Conservation (phyloP, 2,329 filamentous ascomycete genomes). For the Epicoccum sorghinum region DNA sequence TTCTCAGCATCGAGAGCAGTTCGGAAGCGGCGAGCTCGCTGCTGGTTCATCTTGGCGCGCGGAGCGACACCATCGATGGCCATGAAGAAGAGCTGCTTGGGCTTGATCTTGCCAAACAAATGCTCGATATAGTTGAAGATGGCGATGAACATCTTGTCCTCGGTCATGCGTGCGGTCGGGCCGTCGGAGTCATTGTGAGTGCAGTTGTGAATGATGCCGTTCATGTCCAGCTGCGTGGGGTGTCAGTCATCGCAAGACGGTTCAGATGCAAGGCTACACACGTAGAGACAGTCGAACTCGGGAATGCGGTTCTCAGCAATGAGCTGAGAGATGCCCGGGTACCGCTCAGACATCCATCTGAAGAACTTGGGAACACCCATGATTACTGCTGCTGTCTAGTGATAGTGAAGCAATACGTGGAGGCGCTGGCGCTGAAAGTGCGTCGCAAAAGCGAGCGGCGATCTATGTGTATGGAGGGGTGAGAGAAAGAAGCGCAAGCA, state of each 20-base stretch:
- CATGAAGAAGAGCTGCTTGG: slow-evolving; percentile 99
- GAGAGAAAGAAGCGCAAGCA: slow-evolving; percentile 29
- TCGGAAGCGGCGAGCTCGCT: slow-evolving; percentile 91
- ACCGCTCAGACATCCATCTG: slow-evolving; percentile 98
- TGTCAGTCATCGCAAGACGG: slow-evolving; percentile 17
- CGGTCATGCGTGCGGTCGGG: slow-evolving; percentile 87
- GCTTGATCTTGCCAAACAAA: slow-evolving; percentile 97
- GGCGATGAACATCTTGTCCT: slow-evolving; percentile 99
- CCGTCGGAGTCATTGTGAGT: slow-evolving; percentile 97
- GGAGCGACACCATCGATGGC: slow-evolving; percentile 97
- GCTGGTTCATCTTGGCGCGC: slow-evolving; percentile 99
- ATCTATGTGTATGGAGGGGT: slow-evolving; percentile 8
- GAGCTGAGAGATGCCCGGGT: slow-evolving; percentile 96
- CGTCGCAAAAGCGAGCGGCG: slow-evolving; percentile 14
- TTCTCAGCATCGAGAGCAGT: slow-evolving; percentile 90
- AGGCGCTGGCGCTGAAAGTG: slow-evolving; percentile 4
- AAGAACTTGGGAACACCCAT: slow-evolving; percentile 92
- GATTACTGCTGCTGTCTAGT: slow-evolving; percentile 28
- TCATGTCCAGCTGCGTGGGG: slow-evolving; percentile 80
- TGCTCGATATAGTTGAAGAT: slow-evolving; percentile 99
- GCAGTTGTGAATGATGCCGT: slow-evolving; percentile 98
- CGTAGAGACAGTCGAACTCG: slow-evolving; percentile 97
- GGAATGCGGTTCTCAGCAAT: slow-evolving; percentile 99
- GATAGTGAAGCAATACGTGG: slow-evolving; percentile 22
- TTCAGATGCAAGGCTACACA: slow-evolving; percentile 47